A percentile compares a stretch with the other conserved stretches of the same genome.
These are phyloP conservation scores for Aspergillus costaricaensis DNA, from an alignment of 2,329 filamentous ascomycete genomes.

Conservation along the genomic window DNA sequence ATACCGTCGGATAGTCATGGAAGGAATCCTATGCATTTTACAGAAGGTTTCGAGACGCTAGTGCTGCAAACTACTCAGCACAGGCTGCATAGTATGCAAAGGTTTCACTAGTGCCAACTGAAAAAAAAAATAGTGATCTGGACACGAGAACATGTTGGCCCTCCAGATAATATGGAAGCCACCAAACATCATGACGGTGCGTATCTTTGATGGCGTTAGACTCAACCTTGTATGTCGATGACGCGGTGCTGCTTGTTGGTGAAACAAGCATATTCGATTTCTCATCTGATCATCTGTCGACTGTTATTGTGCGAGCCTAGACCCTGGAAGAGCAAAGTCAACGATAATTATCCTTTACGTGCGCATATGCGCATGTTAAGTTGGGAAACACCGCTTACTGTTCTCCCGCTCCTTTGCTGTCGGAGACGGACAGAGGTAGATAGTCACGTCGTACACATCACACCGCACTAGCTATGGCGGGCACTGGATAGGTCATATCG, in stretches of 20 bases:
- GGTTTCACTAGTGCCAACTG: background rate
- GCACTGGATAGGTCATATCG: background rate
- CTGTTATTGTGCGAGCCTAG: background rate
- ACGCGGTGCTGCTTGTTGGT: background rate
- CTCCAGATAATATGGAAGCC: background rate
- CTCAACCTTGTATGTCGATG: background rate
- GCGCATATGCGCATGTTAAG: background rate
- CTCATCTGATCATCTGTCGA: background rate
- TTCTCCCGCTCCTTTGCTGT: background rate
- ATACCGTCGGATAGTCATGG: background rate
- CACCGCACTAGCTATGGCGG: background rate
- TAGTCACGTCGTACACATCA: background rate
- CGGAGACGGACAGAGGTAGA: background rate
- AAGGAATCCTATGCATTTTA: background rate
- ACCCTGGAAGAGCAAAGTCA: background rate
- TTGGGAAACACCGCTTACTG: background rate
- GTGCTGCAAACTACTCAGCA: conserved; percentile 1
- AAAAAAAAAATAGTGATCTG: background rate
- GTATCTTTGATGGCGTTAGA: background rate
- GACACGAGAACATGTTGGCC: conserved; percentile 1
- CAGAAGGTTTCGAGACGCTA: background rate
- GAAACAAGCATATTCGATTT: background rate
- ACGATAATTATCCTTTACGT: background rate
- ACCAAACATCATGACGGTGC: background rate
- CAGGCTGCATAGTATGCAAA: background rate